A percentile compares a stretch with the other conserved stretches of the same genome.
Conservation (phyloP, 2,329 filamentous ascomycete species). For the Calonectria fujianensis region DNA sequence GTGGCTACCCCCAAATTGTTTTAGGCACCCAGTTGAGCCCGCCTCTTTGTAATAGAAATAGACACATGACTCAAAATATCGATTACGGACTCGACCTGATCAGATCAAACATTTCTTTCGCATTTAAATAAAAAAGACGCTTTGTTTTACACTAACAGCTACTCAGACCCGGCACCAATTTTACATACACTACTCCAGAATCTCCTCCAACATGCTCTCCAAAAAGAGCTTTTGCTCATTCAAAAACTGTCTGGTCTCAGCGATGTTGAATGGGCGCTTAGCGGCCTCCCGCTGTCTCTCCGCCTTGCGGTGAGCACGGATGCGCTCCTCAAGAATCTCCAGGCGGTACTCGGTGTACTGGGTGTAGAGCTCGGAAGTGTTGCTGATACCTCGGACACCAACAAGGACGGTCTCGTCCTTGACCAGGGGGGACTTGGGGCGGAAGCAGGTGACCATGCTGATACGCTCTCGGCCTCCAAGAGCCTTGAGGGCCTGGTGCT, state of each 20-base stretch:
- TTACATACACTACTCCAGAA: conserved; percentile 1
- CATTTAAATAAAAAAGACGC: neutral
- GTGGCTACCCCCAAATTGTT: too few species aligned
- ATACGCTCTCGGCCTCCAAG: conserved; percentile 77
- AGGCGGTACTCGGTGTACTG: conserved; percentile 79
- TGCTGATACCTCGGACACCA: conserved; percentile 75
- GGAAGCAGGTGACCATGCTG: conserved; percentile 79
- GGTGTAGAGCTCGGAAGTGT: conserved; percentile 75
- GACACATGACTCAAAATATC: too few species aligned
- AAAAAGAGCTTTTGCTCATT: conserved; percentile 30
- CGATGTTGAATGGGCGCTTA: conserved; percentile 19
- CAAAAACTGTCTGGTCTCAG: conserved; percentile 17
- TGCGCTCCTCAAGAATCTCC: conserved; percentile 68
- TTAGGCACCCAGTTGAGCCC: too few species aligned
- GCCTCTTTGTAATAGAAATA: too few species aligned
- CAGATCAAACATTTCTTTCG: neutral
- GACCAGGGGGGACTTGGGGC: conserved; percentile 71
- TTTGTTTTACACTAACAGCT: neutral
- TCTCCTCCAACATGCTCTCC: conserved; percentile 36
- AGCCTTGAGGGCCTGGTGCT: conserved; percentile 76
- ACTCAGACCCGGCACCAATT: neutral
- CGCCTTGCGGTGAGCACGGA: conserved; percentile 46
- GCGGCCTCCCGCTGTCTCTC: conserved; percentile 36
- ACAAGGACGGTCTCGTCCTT: conserved; percentile 77
- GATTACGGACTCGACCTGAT: neutral